A percentile compares a stretch with the other conserved stretches of the same genome.
Evolutionary conservation across 139 green algal species (phyloP).

Genomic region (Asterochloris erici): DNA sequence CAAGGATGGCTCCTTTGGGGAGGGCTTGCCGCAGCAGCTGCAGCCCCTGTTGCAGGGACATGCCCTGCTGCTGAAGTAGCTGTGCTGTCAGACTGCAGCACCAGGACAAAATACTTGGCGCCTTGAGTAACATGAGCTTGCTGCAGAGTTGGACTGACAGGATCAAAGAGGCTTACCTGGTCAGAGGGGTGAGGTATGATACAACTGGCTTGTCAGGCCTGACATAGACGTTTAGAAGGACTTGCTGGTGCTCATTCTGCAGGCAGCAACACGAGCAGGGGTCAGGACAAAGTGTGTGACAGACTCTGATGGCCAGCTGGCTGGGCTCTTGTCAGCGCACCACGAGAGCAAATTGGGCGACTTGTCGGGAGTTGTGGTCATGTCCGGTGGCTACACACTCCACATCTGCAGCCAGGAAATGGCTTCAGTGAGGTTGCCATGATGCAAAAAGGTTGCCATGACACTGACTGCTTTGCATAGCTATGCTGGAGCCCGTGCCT

Average conservation of each 20-base stretch:
- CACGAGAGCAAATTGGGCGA: slow-evolving; percentile 85
- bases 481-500: too few relatives aligned
- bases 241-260: slow-evolving; percentile 65
- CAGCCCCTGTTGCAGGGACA: slow-evolving; percentile 64
- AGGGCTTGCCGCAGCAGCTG: slow-evolving; percentile 46
- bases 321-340: slow-evolving; percentile 15
- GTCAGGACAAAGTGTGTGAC: not conserved
- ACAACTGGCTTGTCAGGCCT: slow-evolving; percentile 58
- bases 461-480: too few relatives aligned
- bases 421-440: too few relatives aligned
- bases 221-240: slow-evolving; percentile 77
- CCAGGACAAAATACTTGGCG: not conserved
- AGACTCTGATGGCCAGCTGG: not conserved
- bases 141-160: too few relatives aligned
- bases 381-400: slow-evolving; percentile 86
- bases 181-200: slow-evolving; percentile 85
- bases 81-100: slow-evolving; percentile 43
- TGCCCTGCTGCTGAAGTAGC: slow-evolving; percentile 59
- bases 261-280: not conserved
- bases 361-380: slow-evolving; percentile 74
- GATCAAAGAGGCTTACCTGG: slow-evolving; percentile 33
- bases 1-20: slow-evolving; percentile 59
- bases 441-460: too few relatives aligned
- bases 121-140: not conserved
- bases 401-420: slow-evolving; percentile 55